A percentile compares a stretch with the other conserved stretches of the same genome.
Evolutionary conservation across 139 green algal species (phyloP).

Genomic region (Chara braunii): DNA sequence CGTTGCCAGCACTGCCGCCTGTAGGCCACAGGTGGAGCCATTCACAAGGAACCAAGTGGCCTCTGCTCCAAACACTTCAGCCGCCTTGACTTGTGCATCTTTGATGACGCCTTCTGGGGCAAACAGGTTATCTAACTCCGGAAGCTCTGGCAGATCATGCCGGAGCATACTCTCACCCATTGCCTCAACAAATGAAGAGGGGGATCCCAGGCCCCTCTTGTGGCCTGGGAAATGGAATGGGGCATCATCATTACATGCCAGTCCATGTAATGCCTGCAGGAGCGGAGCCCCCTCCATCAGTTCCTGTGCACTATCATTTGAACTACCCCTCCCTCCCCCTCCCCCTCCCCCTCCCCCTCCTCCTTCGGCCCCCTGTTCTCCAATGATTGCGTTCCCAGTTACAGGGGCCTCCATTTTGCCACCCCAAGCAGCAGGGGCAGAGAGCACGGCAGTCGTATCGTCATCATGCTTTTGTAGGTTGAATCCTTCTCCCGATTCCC

Average conservation of each 20-base stretch:
- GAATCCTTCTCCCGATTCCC: no score
- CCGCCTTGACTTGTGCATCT: constrained; percentile 61
- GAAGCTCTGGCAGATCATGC: constrained; percentile 75
- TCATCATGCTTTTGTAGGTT: no score
- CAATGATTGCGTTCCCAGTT: no score
- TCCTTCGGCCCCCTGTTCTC: no score
- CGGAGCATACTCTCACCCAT: constrained; percentile 31
- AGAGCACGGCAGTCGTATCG: no score
- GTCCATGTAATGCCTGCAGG: not conserved
- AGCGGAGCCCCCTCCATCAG: no score
- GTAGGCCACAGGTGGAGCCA: constrained; percentile 68
- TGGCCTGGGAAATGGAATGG: constrained; percentile 78
- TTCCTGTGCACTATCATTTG: no score
- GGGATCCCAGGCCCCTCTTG: constrained; percentile 47
- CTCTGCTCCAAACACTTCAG: constrained; percentile 58
- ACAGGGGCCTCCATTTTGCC: no score
- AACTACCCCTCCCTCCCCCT: no score
- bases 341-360: no score
- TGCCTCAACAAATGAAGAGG: not conserved
- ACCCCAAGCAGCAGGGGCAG: no score
- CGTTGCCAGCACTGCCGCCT: constrained; percentile 60
- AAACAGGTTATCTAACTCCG: constrained; percentile 58
- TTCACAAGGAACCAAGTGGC: constrained; percentile 86
- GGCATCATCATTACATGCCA: constrained; percentile 4
- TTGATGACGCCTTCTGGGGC: constrained; percentile 61